Base-by-base conservation (phyloP, 108 stramenopile genomes). In the Bacterosira constricta region DNA sequence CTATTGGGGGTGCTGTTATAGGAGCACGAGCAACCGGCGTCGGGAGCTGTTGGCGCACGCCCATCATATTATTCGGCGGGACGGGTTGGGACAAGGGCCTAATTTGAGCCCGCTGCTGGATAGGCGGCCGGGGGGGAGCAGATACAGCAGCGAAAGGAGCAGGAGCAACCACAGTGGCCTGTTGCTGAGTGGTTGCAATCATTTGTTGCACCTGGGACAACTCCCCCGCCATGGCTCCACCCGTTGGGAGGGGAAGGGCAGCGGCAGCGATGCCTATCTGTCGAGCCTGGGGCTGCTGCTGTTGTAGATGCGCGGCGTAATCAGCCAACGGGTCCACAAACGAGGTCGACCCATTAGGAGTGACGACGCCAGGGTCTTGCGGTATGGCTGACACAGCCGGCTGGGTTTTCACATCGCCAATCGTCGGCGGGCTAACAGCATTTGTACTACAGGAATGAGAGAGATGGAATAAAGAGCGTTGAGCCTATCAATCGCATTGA, bases 121-220 rank as follows among this genome's bases (percentile, higher is more conserved):
- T 21, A 29, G 69, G 9, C 29, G 59, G 58, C 29, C 58, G 61
- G 7, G n/a, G 34, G 12, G 50, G 49, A 34, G 63, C 38, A 21
- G 38, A 23, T 4, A n/a, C 46, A 29, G 46, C 3, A 17, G 37
- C 51, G 18, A 2, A 11, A 9, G 56, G 69, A 3, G 29, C 41
- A 29, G 71, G 27, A 10, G 46, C 35, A 51, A 63, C 35, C n/a
- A 8, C 50, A 45, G 55, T 44, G 41, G 64, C 46, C 25, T 58
- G 54, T 34, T 44, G 51, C 35, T 1, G 12, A 6, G 55, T 18
- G n/a, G 36, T 56, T 18, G 55, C 60, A 20, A 73, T 67, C 47
- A 79, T 47, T 10, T 64, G 32, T 38, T 75, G 77, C 20, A 68
- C 79, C 59, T 62, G 83, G 75, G 59, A 17, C 36, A 79, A 41